Base-by-base conservation (phyloP, 2,329 filamentous ascomycete species). In the Pestalotiopsis sp. region DNA sequence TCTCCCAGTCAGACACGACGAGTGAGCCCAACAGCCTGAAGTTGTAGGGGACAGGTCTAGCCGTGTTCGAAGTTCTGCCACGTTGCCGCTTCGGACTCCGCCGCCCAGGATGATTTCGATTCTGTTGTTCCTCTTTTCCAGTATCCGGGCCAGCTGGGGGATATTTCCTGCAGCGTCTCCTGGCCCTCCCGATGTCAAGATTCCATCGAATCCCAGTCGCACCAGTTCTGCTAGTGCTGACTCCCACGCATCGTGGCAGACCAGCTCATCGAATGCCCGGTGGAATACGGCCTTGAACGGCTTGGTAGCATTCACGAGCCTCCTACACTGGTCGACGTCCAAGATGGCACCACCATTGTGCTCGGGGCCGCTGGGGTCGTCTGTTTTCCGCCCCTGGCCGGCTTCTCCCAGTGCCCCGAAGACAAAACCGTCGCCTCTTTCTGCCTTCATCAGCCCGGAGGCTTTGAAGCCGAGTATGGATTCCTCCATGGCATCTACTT, bases 361-460 rank as follows among this genome's bases (percentile, higher is more conserved):
- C 26, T 14, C 48, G 14, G 13, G 22, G 22, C 20, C 30, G 5
- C 22, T 30, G 14, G 30, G 14, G 11, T 38, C 38, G 17, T 10
- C 44, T 38, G 30, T 22, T 5, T 52, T 57, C 0, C 14, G 11
- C 11, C 55, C 30, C 22, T 55, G 14, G 40, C 22, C 56, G n/a
- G 26, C 68, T 17, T n/a, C 14, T 0, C 24, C 3, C 13, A 88
- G 69, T 2, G 85, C 75, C 4, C 86, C 86, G 70, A 89, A 87
- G 7, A 89, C 86, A 70, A 89, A 89, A 1, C 85, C 85, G 69
- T 89, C 87, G 3, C 85, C 85, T 14, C 79, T 78, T 1, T 72
- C 70, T 0, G 75, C 70, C 30, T 79, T 71, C 65, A 88, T 73
- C 3, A 81, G 67, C 0, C 79, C 79, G 0, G 78, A 73, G 0